phyloP scores from a whole-genome alignment of 1,284 basidiomycete genomes.

The Cystobasidium pallidum region DNA sequence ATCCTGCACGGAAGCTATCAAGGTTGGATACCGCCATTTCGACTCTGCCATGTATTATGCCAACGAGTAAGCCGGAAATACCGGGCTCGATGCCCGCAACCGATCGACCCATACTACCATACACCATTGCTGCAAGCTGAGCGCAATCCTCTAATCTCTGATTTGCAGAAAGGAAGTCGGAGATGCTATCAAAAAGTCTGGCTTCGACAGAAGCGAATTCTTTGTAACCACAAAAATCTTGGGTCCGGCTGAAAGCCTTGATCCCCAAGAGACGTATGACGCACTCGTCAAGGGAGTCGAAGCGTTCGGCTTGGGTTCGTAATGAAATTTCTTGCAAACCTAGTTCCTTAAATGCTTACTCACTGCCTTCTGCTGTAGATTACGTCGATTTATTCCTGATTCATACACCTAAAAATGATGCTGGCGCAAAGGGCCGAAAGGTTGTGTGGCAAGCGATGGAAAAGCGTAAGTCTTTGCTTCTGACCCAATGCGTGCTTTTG shows the following conservation, averaged over 20 bases:
- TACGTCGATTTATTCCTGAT: conserved; percentile 74
- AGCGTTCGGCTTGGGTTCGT: conserved; percentile 63
- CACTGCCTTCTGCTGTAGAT: conserved; percentile 47
- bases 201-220: conserved; percentile 64
- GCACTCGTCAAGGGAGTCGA: conserved; percentile 34
- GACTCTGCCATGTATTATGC: conserved; percentile 44
- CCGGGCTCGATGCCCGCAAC: too few relatives aligned
- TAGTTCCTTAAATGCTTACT: neutral
- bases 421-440: conserved; percentile 37
- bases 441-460: conserved; percentile 58
- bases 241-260: conserved; percentile 16
- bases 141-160: neutral
- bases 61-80: conserved; percentile 41
- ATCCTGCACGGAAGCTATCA: conserved; percentile 31
- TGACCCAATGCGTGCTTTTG: neutral
- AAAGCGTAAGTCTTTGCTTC: conserved; percentile 63
- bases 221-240: conserved; percentile 58
- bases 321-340: neutral
- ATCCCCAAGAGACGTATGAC: conserved; percentile 46
- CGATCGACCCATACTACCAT: too few relatives aligned
- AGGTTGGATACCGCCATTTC: conserved; percentile 44
- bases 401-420: conserved; percentile 37
- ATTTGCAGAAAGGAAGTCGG: conserved; percentile 49
- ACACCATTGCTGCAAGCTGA: too few relatives aligned
- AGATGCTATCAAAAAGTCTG: conserved; percentile 64